phyloP scores from a whole-genome alignment of 1,284 basidiomycete species.

The Meripilus lineatus region DNA sequence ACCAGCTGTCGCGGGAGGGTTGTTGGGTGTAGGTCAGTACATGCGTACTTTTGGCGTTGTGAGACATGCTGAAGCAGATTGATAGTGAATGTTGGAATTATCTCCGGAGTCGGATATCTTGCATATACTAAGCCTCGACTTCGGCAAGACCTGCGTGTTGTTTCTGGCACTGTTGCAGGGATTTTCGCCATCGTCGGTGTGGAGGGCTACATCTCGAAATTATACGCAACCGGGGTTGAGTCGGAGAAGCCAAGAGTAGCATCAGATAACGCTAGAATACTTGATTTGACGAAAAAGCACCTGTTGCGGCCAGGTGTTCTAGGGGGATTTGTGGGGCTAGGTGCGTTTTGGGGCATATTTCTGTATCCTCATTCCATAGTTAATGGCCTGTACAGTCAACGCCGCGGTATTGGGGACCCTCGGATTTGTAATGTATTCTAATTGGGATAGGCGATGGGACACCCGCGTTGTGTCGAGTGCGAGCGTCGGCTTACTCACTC shows the following conservation, averaged over 20 bases:
- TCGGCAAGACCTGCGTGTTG: constrained; percentile 51
- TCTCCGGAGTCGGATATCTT: constrained; percentile 57
- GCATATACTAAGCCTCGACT: constrained; percentile 66
- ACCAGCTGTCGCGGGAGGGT: constrained; percentile 68
- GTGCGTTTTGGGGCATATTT: constrained; percentile 33
- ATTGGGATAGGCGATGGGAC: constrained; percentile 78
- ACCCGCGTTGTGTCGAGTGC: constrained; percentile 59
- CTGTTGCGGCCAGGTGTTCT: constrained; percentile 66
- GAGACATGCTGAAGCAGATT: background rate
- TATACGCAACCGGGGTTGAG: too few relatives aligned
- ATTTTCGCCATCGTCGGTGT: constrained; percentile 51
- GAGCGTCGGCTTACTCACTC: constrained; percentile 56
- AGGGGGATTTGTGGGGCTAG: constrained; percentile 57
- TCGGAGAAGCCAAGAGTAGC: constrained; percentile 54
- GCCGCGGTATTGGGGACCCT: constrained; percentile 61
- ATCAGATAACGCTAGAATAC: constrained; percentile 58
- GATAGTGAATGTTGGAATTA: constrained; percentile 68
- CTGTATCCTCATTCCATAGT: background rate
- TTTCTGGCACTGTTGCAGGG: constrained; percentile 51
- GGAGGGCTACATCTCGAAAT: constrained; percentile 61
- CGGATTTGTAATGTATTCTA: constrained; percentile 63
- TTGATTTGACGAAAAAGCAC: constrained; percentile 54
- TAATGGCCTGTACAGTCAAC: constrained; percentile 45
- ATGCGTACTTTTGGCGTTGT: constrained; percentile 3
- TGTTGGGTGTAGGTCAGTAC: constrained; percentile 62